These are phyloP conservation scores for Sarocladium oryzae DNA, from an alignment of 2,329 filamentous ascomycete genomes.

Conservation along the genomic window DNA sequence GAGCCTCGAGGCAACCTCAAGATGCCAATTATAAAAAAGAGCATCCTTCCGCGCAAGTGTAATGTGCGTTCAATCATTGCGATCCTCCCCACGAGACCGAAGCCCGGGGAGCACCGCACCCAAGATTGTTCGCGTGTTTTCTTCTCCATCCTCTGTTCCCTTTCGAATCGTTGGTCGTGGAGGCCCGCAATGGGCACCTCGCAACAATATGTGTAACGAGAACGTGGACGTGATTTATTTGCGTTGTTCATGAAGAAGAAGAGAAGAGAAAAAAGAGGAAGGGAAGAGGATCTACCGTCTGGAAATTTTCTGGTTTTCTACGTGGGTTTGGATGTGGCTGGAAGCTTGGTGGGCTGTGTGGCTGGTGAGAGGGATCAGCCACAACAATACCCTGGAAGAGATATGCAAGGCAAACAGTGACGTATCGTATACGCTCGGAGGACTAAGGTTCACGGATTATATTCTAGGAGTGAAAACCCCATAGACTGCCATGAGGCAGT, in stretches of 20 bases:
- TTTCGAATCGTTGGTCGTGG: constrained; percentile 42
- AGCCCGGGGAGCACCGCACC: constrained; percentile 46
- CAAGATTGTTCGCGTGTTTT: constrained; percentile 49
- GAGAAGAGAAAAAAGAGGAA: constrained; percentile 22
- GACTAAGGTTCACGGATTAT: too few relatives aligned
- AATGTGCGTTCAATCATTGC: constrained; percentile 55
- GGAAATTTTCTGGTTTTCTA: constrained; percentile 2
- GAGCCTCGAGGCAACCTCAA: too few relatives aligned
- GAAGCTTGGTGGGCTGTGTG: background rate
- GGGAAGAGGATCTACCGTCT: constrained; percentile 15
- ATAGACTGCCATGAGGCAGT: too few relatives aligned
- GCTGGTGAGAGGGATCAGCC: background rate
- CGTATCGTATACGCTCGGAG: too few relatives aligned
- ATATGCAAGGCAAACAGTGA: too few relatives aligned
- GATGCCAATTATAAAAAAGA: too few relatives aligned
- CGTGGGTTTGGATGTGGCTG: constrained; percentile 1
- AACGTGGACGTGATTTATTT: constrained; percentile 36
- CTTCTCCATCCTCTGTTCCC: constrained; percentile 46
- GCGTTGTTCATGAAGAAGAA: constrained; percentile 39
- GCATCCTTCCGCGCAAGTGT: background rate
- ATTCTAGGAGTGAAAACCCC: too few relatives aligned
- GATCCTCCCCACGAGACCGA: constrained; percentile 43
- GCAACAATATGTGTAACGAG: constrained; percentile 30
- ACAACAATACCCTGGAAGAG: background rate
- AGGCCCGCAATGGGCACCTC: constrained; percentile 36